Base-by-base conservation (phyloP, 2,329 filamentous ascomycete species). In the Pseudogymnoascus pannorum region DNA sequence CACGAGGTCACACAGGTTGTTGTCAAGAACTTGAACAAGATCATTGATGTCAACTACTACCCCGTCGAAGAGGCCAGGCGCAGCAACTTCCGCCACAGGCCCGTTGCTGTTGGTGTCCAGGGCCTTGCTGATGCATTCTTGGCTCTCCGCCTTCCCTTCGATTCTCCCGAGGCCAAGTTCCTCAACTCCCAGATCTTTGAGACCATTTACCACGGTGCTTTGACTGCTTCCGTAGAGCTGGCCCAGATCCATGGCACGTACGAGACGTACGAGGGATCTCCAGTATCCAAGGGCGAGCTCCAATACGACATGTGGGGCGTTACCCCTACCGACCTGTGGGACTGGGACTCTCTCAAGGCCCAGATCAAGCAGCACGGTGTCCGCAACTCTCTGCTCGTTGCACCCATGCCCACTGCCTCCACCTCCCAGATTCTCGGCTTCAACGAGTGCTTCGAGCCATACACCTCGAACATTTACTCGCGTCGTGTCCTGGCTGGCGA, bases 371-470 rank as follows among this genome's bases (percentile, higher is more conserved):
- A 96, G 79, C 85, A 96, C 69, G 94, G 94, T 77, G 84, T 97
- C 36, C 92, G 93, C 75, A 99, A 99, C 87, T 95, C 90, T 74
- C 79, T 99, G 71, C 84, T 99, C 64, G 84, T 97, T 69, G 94
- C 94, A 3, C 94, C 94, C 64, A 99, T 99, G 94, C 94, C 94
- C 24, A 99, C 94, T 71, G 94, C 94, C 62, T 94, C 89, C 66
- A 99, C 94, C 36, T 96, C 91, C 63, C 94, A 99, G 80, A 99
- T 99, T 73, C 82, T 99, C 69, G 94, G 94, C 71, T 96, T 97
- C 84, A 99, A 99, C 75, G 94, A 99, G 79, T 99, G 94, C 82
- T 99, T 99, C 75, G 94, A 99, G 82, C 94, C 94, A 40, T 99
- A 99, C 80, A 99, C 94, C 4, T 97, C 93, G 69, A 99, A 99